phyloP scores from a whole-genome alignment of 148 eudicot genomes.

The Vaccinium myrtillus region DNA sequence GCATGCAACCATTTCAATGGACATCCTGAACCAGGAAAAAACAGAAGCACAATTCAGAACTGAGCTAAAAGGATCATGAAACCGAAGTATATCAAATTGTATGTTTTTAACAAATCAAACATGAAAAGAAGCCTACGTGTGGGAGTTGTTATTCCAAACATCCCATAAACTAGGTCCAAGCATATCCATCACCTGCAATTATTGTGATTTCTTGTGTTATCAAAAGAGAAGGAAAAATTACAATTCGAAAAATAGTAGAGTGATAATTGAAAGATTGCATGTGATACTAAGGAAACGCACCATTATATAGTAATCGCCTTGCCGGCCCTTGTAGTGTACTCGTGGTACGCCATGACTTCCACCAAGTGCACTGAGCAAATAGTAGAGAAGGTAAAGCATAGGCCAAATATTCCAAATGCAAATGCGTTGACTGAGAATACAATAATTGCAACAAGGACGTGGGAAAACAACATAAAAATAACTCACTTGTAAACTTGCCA shows the following conservation, averaged over 20 bases:
- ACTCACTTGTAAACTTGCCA: conserved; percentile 96
- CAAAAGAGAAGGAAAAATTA: neutral
- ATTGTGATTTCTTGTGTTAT: neutral
- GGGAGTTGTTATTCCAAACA: conserved; percentile 83
- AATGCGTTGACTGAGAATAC: neutral
- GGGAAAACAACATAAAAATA: neutral
- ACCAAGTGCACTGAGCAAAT: conserved; percentile 58
- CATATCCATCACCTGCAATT: conserved; percentile 90
- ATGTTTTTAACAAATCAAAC: neutral
- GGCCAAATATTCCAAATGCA: neutral
- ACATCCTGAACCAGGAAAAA: conserved; percentile 55
- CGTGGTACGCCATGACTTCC: conserved; percentile 95
- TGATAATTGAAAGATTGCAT: neutral
- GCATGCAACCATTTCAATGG: conserved; percentile 93
- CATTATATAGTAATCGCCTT: conserved; percentile 81
- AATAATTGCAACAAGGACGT: neutral
- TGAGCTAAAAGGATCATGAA: neutral
- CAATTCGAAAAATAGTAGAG: neutral
- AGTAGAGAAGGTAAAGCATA: conserved; percentile 6
- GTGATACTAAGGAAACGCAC: conserved; percentile 33
- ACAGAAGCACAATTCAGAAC: neutral
- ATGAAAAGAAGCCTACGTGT: conserved; percentile 48
- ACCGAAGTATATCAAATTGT: neutral
- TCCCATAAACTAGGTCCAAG: conserved; percentile 98
- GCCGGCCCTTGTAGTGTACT: conserved; percentile 83